Evolutionary conservation across 306 rosid genomes (phyloP).

Genomic region (Cucurbita maxima): DNA sequence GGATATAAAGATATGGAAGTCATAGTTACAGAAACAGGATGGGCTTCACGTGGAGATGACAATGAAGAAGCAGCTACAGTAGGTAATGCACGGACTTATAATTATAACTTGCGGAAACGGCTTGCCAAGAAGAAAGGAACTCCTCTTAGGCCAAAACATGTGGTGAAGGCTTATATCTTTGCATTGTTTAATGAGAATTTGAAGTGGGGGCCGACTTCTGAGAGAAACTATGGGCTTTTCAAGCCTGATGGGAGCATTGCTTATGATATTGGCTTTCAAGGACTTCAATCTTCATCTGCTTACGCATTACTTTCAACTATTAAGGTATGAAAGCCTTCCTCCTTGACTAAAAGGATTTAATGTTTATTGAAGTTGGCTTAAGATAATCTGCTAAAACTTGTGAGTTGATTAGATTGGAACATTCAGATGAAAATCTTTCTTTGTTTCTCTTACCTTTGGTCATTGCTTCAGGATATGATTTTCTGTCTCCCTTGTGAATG

Average conservation of each 20-base stretch:
- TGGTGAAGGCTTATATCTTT: constrained; percentile 65
- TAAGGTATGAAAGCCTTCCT: constrained; percentile 32
- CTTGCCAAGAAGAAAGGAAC: constrained; percentile 88
- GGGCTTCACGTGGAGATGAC: constrained; percentile 71
- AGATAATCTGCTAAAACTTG: neutral
- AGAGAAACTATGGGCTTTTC: constrained; percentile 72
- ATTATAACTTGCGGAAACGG: constrained; percentile 70
- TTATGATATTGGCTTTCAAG: constrained; percentile 72
- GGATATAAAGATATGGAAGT: constrained; percentile 69
- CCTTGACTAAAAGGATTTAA: neutral
- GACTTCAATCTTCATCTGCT: constrained; percentile 57
- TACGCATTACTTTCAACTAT: constrained; percentile 34
- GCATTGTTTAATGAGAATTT: constrained; percentile 66
- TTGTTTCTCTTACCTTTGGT: neutral
- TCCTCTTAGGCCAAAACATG: constrained; percentile 65
- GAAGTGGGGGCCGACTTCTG: constrained; percentile 56
- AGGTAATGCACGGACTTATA: constrained; percentile 67
- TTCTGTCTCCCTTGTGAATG: neutral
- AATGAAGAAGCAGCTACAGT: constrained; percentile 55
- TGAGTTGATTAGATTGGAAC: neutral
- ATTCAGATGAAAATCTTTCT: neutral
- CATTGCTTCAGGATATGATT: neutral
- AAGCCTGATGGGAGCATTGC: constrained; percentile 84
- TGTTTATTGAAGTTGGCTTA: neutral
- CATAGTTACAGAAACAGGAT: constrained; percentile 82